These are phyloP conservation scores for Xylaria hypoxylon DNA, from an alignment of 2,329 filamentous ascomycete species.

Conservation along the genomic window DNA sequence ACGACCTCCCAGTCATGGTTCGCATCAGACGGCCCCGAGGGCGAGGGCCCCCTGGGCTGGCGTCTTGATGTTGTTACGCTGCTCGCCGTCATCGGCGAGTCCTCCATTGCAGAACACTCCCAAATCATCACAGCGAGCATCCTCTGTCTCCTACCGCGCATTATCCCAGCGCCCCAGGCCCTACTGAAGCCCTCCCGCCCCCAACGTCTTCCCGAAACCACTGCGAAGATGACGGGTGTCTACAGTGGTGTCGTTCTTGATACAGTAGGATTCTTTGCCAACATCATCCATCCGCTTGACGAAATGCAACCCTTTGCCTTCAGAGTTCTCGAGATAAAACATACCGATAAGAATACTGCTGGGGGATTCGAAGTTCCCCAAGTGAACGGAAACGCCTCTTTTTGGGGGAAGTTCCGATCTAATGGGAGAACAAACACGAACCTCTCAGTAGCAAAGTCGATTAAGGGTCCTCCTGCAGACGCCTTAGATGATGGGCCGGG, in stretches of 20 bases:
- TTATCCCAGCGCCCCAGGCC: slow-evolving; percentile 72
- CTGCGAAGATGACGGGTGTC: slow-evolving; percentile 68
- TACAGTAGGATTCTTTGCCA: slow-evolving; percentile 71
- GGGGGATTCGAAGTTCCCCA: slow-evolving; percentile 42
- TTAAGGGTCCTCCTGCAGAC: slow-evolving; percentile 37
- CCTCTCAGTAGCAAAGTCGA: slow-evolving; percentile 29
- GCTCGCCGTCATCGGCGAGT: slow-evolving; percentile 72
- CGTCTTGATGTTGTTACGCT: slow-evolving; percentile 71
- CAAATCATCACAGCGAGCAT: slow-evolving; percentile 70
- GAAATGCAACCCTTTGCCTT: slow-evolving; percentile 61
- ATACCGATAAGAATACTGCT: slow-evolving; percentile 52
- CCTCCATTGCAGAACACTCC: slow-evolving; percentile 67
- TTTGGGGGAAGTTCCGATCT: slow-evolving; percentile 31
- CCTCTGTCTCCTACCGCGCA: slow-evolving; percentile 68
- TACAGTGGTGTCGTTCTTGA: slow-evolving; percentile 66
- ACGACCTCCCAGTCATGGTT: slow-evolving; percentile 42
- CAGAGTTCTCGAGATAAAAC: slow-evolving; percentile 61
- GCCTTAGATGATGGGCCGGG: slow-evolving; percentile 30
- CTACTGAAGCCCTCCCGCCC: slow-evolving; percentile 68
- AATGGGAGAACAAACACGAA: slow-evolving; percentile 34
- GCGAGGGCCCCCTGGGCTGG: slow-evolving; percentile 58
- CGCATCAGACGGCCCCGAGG: slow-evolving; percentile 53
- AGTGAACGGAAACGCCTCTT: slow-evolving; percentile 26
- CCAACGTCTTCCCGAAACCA: slow-evolving; percentile 65
- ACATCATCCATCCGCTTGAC: slow-evolving; percentile 69